Base-by-base conservation (phyloP, 805 yeast species). In the Lipomyces orientalis region DNA sequence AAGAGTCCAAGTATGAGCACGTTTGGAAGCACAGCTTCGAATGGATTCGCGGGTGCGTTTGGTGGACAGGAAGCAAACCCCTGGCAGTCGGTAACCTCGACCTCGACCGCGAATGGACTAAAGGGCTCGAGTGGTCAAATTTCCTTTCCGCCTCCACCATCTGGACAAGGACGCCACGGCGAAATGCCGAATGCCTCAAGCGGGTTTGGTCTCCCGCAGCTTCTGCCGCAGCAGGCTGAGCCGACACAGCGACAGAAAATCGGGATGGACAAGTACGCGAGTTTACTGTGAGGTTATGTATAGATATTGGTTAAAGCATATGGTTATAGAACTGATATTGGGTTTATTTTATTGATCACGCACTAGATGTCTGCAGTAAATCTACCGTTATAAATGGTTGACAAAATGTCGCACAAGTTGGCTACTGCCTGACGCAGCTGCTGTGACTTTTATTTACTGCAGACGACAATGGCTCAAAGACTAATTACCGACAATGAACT, bases 251-350 rank as follows among this genome's bases (percentile, higher is more conserved):
- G 5, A 22, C 54, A 43, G 29, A 51, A 54, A 31, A 58, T 33
- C 34, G 64, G 71, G 10, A 52, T 57, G 49, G 62, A 61, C 59
- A 64, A 64, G 37, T 70, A 62, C 63, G 62, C 71, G 9, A 70
- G 73, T 61, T 57, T 70, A 29, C 52, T 70, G 60, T 70, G 52
- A 39, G 3, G 22, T 33, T 33, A 43, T 7, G 8, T 16, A 37
- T 37, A 43, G 4, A 43, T 5, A 5, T 9, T n/a, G 49, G 22
- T 43, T 3, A n/a, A n/a, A n/a, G 16, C 39, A 37, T 5, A 16
- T 9, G n/a, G 49, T n/a, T 43, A 43, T 43, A 43, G 49, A 43
- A 43, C n/a, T 5, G 49, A 19, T 16, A 16, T 35, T 37, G 43
- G 43, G 12, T 37, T 12, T 37, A 37, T 12, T 37, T 43, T 16